A percentile compares a stretch with the other conserved stretches of the same genome.
Evolutionary conservation across 345 rosid species (phyloP).

Genomic region (Gossypium anomalum): DNA sequence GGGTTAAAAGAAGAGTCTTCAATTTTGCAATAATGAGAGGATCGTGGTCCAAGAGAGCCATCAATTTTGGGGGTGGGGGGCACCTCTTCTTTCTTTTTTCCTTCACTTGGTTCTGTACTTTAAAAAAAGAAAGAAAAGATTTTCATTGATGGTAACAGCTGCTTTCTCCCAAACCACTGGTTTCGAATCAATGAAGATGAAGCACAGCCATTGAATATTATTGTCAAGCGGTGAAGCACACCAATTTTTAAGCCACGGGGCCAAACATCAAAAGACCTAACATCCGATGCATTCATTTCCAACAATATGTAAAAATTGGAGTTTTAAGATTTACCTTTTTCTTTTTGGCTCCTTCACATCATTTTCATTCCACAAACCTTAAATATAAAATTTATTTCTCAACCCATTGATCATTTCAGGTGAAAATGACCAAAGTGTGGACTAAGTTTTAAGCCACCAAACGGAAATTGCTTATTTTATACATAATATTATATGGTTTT

Average conservation of each 20-base stretch:
- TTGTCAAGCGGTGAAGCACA: background rate
- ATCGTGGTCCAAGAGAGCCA: conserved; percentile 3
- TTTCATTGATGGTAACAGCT: background rate
- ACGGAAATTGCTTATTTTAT: background rate
- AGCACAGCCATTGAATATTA: background rate
- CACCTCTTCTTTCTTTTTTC: background rate
- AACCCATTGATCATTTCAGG: too few relatives aligned
- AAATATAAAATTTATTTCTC: too few relatives aligned
- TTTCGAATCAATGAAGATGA: background rate
- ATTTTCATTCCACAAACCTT: too few relatives aligned
- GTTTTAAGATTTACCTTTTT: background rate
- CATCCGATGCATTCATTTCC: background rate
- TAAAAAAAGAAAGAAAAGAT: background rate
- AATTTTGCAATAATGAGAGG: background rate
- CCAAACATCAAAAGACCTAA: background rate
- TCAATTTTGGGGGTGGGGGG: background rate
- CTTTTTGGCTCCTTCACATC: background rate
- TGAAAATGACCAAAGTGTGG: background rate
- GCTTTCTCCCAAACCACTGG: background rate
- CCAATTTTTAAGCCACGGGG: background rate
- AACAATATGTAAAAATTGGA: background rate
- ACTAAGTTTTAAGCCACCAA: background rate
- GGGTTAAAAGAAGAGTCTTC: background rate
- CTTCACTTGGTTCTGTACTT: background rate
- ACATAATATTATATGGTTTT: too few relatives aligned